phyloP scores from a whole-genome alignment of 108 stramenopile genomes.

The Skeletonema marinoi region DNA sequence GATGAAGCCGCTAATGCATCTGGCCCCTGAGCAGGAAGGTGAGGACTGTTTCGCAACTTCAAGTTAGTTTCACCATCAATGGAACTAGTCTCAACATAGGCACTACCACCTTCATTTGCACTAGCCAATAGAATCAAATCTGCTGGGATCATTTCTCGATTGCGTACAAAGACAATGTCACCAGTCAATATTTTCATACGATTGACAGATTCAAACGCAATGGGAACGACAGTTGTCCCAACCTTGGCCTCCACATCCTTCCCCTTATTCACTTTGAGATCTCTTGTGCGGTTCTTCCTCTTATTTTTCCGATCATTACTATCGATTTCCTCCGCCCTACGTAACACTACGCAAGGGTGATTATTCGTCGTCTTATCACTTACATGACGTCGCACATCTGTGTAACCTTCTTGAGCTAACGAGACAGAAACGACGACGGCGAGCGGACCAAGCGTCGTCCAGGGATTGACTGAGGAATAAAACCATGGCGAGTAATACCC shows the following conservation, averaged over 20 bases:
- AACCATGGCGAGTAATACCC: conserved; percentile 86
- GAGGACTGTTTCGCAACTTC: conserved; percentile 84
- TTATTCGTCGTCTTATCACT: conserved; percentile 88
- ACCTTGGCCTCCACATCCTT: conserved; percentile 62
- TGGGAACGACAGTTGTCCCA: conserved; percentile 36
- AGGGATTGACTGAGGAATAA: conserved; percentile 89
- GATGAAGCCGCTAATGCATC: not conserved
- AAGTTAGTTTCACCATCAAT: conserved; percentile 99
- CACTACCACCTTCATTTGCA: conserved; percentile 77
- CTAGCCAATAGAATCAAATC: conserved; percentile 92
- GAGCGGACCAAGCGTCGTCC: conserved; percentile 93
- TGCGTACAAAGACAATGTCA: conserved; percentile 87
- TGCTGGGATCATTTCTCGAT: conserved; percentile 93
- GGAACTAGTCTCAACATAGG: conserved; percentile 95
- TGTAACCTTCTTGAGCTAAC: conserved; percentile 89
- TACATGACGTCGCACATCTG: conserved; percentile 87
- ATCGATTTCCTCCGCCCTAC: conserved; percentile 57
- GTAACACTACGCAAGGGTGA: conserved; percentile 62
- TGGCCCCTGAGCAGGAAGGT: conserved; percentile 50
- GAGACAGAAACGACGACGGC: conserved; percentile 86
- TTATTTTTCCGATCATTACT: conserved; percentile 12
- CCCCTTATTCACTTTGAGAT: conserved; percentile 35
- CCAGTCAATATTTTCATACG: conserved; percentile 88
- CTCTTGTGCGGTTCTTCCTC: conserved; percentile 47
- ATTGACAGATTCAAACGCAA: conserved; percentile 68